Conservation (phyloP, 805 yeast species). For the Pichia heedii region DNA sequence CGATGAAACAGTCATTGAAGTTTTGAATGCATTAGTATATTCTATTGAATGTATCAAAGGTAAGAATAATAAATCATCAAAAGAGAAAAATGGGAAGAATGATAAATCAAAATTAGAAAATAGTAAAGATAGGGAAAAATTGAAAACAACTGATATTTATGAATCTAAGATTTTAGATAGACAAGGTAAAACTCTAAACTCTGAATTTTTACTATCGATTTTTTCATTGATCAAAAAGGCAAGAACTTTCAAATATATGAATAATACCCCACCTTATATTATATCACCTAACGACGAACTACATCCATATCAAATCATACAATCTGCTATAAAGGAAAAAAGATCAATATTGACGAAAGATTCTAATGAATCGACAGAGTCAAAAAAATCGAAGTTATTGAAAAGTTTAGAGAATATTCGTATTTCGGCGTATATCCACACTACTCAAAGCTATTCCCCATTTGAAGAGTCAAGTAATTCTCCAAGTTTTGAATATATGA, state of each 20-base stretch:
- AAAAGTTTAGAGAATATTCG: neutral
- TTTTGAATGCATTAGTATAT: slow-evolving; percentile 24
- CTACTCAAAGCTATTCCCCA: neutral
- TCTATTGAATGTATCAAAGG: slow-evolving; percentile 22
- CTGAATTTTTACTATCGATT: slow-evolving; percentile 9
- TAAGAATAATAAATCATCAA: neutral
- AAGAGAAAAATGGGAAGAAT: neutral
- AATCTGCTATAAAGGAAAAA: slow-evolving; percentile 13
- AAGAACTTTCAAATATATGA: slow-evolving; percentile 21
- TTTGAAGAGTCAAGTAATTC: neutral
- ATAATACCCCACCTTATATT: slow-evolving; percentile 24
- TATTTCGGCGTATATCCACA: slow-evolving; percentile 7
- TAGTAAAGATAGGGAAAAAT: neutral
- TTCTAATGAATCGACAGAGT: slow-evolving; percentile 12
- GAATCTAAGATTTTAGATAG: slow-evolving; percentile 6
- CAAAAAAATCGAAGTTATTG: neutral
- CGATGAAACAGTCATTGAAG: slow-evolving; percentile 27
- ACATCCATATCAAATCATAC: slow-evolving; percentile 25
- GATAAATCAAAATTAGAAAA: too few species aligned
- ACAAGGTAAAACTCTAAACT: slow-evolving; percentile 14
- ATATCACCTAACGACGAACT: slow-evolving; percentile 21
- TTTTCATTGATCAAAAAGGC: slow-evolving; percentile 19
- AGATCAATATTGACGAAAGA: slow-evolving; percentile 15
- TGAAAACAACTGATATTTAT: neutral
- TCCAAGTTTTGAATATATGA: neutral